Evolutionary conservation across 345 rosid species (phyloP).

Genomic region (Boechera stricta): DNA sequence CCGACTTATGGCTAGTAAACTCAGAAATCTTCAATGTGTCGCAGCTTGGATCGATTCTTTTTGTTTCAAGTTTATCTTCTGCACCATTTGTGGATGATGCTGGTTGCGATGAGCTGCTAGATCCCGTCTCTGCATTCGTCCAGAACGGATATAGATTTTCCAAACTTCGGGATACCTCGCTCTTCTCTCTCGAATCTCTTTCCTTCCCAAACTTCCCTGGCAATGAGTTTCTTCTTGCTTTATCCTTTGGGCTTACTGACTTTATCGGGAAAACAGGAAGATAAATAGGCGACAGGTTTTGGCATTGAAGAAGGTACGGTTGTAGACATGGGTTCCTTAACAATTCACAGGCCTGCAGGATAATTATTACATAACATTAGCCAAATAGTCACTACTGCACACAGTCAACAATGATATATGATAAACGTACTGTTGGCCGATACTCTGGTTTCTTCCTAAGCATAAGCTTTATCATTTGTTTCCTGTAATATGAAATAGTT

Average conservation of each 20-base stretch:
- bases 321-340: slow-evolving; percentile 88
- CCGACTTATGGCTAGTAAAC: slow-evolving; percentile 50
- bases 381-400: background rate
- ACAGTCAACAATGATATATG: slow-evolving; percentile 22
- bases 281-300: slow-evolving; percentile 67
- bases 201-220: slow-evolving; percentile 53
- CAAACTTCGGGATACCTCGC: slow-evolving; percentile 46
- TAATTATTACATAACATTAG: slow-evolving; percentile 11
- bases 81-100: slow-evolving; percentile 60
- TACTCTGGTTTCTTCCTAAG: slow-evolving; percentile 84
- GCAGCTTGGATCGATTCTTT: slow-evolving; percentile 72
- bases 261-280: slow-evolving; percentile 82
- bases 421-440: slow-evolving; percentile 74
- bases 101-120: slow-evolving; percentile 48
- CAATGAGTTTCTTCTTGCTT: slow-evolving; percentile 60
- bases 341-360: slow-evolving; percentile 81
- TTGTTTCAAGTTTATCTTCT: slow-evolving; percentile 71
- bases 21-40: slow-evolving; percentile 52
- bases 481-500: slow-evolving; percentile 54
- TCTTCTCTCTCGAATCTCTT: slow-evolving; percentile 51
- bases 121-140: slow-evolving; percentile 47
- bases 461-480: slow-evolving; percentile 91
- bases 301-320: slow-evolving; percentile 73
- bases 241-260: slow-evolving; percentile 56
- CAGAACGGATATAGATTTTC: slow-evolving; percentile 48